Base-by-base conservation (phyloP, 2,329 filamentous ascomycete genomes). In the Clonostachys sp. region DNA sequence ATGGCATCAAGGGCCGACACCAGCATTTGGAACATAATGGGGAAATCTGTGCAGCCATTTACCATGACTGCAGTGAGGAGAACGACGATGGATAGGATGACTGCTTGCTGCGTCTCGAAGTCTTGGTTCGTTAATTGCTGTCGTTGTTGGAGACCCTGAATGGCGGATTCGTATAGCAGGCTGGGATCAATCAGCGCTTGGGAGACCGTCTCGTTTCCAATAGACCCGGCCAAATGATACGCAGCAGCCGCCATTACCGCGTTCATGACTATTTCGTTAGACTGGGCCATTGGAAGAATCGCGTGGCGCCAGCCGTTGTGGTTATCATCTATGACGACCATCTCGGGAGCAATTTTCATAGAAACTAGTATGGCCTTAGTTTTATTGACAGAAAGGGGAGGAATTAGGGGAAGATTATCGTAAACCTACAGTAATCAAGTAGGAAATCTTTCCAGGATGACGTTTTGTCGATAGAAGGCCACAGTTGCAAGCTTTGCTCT, bases 1-100 rank as follows among this genome's bases (percentile, higher is more conserved):
- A 63, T 55, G 0, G 54, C 59, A 8, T 55, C 41, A 5, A 63
- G 20, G 1, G 57, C 59, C 2, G 57, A 57, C 18, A 62, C 57
- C 0, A 62, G 44, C 55, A 63, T 61, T 0, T 55, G 48, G 3
- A 59, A 50, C 1, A 63, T 44, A 0, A 54, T 51, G 0, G 61
- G 57, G 20, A 61, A 63, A 20, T 63, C 60, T 0, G 55, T 55
- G 0, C 50, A 51, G 0, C 60, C 61, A 0, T 55, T 61, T 1
- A 64, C 57, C 38, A 63, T 55, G 0, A 53, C 54, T 0, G 53
- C 54, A 0, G 56, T 54, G 4, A 64, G 51, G 0, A 63, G 44
- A 0, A 62, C 16, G 2, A 64, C 7, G 0, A 64, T 56, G 0
- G 54, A 57, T 0, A 61, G 50, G 0, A 62, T 14, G 0, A 61